These are phyloP conservation scores for Aspergillus sp. DNA, from an alignment of 2,329 filamentous ascomycete species.

Conservation along the genomic window DNA sequence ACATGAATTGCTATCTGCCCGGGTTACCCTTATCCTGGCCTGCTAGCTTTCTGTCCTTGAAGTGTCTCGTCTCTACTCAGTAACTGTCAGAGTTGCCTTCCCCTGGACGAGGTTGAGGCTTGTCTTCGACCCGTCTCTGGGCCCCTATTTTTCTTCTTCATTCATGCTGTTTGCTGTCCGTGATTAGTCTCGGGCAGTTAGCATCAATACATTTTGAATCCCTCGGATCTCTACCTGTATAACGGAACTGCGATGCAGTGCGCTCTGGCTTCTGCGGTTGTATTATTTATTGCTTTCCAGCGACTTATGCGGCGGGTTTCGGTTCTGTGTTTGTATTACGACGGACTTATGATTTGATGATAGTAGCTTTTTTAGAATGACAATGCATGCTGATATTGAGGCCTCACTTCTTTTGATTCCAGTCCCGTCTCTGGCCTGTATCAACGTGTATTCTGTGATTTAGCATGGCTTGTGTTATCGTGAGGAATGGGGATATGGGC, in stretches of 20 bases:
- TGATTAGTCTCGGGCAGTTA: constrained; percentile 1
- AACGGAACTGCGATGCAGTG: background rate
- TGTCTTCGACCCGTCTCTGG: background rate
- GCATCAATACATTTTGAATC: background rate
- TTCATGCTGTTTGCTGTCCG: background rate
- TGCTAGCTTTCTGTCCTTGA: too few relatives aligned
- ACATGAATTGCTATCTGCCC: too few relatives aligned
- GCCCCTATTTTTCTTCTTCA: background rate
- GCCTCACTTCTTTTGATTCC: too few relatives aligned
- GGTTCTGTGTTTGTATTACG: background rate
- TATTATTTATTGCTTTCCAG: background rate
- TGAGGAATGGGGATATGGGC: too few relatives aligned
- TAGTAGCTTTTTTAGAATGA: background rate
- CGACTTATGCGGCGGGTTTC: background rate
- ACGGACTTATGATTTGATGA: background rate
- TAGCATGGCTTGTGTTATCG: too few relatives aligned
- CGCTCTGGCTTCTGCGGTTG: background rate
- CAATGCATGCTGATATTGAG: too few relatives aligned
- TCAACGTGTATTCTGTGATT: too few relatives aligned
- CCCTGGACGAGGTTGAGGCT: background rate
- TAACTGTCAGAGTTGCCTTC: background rate
- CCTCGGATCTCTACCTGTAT: background rate
- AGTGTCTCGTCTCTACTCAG: too few relatives aligned
- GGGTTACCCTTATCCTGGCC: too few relatives aligned
- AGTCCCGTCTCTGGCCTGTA: too few relatives aligned